Conservation (phyloP, 2,329 filamentous ascomycete species). For the Sporothrix luriei region DNA sequence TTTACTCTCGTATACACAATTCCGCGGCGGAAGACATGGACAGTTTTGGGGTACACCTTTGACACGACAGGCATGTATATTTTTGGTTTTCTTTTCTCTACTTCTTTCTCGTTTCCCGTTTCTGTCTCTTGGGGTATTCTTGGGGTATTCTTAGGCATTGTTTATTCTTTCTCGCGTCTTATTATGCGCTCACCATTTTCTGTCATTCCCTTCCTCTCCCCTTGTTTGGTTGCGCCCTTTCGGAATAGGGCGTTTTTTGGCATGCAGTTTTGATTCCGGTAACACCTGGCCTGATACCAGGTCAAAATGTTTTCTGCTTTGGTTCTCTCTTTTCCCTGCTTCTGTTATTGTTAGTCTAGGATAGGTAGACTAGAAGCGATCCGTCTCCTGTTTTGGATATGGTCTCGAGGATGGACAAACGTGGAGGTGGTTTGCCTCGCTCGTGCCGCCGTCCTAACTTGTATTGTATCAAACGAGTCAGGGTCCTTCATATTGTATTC, state of each 20-base stretch:
- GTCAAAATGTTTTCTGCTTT: conserved; percentile 1
- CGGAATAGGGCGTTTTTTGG: conserved; percentile 23
- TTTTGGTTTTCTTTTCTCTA: background rate
- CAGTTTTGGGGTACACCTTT: conserved; percentile 9
- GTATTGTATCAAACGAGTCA: conserved; percentile 4
- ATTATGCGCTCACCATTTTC: background rate
- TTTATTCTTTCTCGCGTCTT: background rate
- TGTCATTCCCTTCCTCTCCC: background rate
- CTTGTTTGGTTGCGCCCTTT: background rate
- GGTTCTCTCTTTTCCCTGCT: background rate
- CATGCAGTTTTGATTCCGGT: conserved; percentile 14
- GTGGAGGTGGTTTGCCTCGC: background rate
- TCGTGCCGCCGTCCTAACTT: background rate
- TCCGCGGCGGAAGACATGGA: background rate
- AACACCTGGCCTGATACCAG: conserved; percentile 27
- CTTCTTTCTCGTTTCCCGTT: background rate
- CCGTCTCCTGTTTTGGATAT: conserved; percentile 10
- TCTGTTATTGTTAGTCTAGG: conserved; percentile 11
- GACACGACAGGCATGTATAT: conserved; percentile 27
- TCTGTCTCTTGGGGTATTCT: conserved; percentile 7
- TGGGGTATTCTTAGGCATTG: conserved; percentile 18
- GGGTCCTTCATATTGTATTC: background rate
- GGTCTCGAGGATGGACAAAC: background rate
- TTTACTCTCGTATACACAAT: background rate
- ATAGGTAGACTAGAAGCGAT: background rate